Base-by-base conservation (phyloP, 805 yeast genomes). In the Cyberlindnera veronae region DNA sequence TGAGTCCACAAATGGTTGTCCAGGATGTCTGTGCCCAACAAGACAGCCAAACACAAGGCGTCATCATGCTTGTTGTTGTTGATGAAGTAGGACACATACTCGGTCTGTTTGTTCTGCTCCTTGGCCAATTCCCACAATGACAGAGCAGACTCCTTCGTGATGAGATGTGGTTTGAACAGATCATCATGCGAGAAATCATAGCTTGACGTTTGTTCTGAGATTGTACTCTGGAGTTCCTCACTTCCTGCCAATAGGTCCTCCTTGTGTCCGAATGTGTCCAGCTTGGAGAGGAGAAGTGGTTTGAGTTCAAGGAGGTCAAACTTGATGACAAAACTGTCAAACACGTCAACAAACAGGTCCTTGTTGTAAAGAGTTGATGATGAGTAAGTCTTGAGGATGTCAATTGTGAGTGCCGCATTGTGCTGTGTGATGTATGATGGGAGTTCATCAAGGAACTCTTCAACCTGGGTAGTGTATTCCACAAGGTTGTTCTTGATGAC, bases 111-210 rank as follows among this genome's bases (percentile, higher is more conserved):
- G 0, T 40, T 36, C 26, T 49, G 39, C 1, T 42, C 30, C 6
- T 45, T 43, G 5, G 70, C 60, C 11, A 46, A 39, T 4, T 51
- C 40, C 46, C 62, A 74, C 8, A 75, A 43, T 22, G 58, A 60
- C 2, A 45, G 11, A 0, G 69, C 48, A 18, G 68, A 64, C 2
- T 62, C 63, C 6, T 59, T 53, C 4, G 60, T 66, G 7, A 72
- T 32, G 26, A 72, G 57, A 19, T 49, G 53, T 2, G 48, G 20
- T 28, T 53, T 49, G 44, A 64, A 62, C 20, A 64, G 39, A 5
- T 36, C 49, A 34, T 53, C 56, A 39, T 60, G 55, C 7, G 45
- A 44, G 30, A 56, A 66, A 12, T 54, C 43, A 42, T 61, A 67
- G 2, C 27, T 32, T 0, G 51, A 36, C 1, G 63, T 42, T 33